Percentiles rank a stretch among this genome's conserved stretches.
Conservation (phyloP, 2,329 filamentous ascomycete species). For the Zelopaecilomyces penicillatus region DNA sequence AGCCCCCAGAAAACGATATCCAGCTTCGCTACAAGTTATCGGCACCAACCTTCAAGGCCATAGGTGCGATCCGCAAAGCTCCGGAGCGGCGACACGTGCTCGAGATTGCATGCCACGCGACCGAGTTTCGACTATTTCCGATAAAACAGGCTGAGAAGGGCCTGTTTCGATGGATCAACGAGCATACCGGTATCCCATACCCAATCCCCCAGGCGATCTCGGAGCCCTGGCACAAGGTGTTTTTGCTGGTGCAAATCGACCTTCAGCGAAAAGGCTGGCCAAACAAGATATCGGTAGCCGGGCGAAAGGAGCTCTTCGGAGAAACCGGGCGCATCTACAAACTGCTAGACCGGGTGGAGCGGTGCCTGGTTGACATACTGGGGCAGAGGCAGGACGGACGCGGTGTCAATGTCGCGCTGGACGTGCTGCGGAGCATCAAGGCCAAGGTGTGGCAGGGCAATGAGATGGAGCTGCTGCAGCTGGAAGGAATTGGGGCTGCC, state of each 20-base stretch:
- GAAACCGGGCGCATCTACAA: conserved; percentile 24
- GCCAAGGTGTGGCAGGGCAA: conserved; percentile 76
- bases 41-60: conserved; percentile 20
- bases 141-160: conserved; percentile 25
- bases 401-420: conserved; percentile 60
- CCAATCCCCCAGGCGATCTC: conserved; percentile 36
- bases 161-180: conserved; percentile 31
- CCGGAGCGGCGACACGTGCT: conserved; percentile 27
- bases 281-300: conserved; percentile 30
- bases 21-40: conserved; percentile 27
- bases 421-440: conserved; percentile 67
- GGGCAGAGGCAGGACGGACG: conserved; percentile 49
- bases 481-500: conserved; percentile 68
- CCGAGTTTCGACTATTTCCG: conserved; percentile 29
- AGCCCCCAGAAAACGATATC: conserved; percentile 16
- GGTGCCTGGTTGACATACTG: conserved; percentile 31
- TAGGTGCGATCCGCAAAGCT: conserved; percentile 17
- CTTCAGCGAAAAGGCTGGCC: conserved; percentile 56
- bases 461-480: conserved; percentile 71
- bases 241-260: conserved; percentile 64
- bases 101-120: conserved; percentile 28
- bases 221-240: conserved; percentile 63
- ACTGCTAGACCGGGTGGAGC: conserved; percentile 25
- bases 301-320: conserved; percentile 24
- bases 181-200: conserved; percentile 30